These are phyloP conservation scores for Gastrolobium bilobum DNA, from an alignment of 306 rosid species.

Conservation along the genomic window DNA sequence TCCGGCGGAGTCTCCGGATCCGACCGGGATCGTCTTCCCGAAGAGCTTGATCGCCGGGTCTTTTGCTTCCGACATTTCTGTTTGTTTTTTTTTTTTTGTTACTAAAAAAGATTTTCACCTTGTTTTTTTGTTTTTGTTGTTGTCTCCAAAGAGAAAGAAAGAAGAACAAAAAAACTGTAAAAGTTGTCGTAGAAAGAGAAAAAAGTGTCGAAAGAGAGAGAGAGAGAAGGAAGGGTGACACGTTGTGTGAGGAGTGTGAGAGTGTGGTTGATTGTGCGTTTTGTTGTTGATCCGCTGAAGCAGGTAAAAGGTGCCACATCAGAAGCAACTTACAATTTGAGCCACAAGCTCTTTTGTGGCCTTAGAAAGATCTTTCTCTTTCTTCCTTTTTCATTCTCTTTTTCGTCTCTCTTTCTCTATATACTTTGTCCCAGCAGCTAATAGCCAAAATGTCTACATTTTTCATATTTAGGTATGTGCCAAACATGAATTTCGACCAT, in stretches of 20 bases:
- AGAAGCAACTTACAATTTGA: conserved; percentile 37
- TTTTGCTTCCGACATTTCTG: conserved; percentile 63
- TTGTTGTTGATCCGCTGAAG: conserved; percentile 51
- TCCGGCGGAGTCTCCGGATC: conserved; percentile 12
- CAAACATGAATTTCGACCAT: neutral
- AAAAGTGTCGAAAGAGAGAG: neutral
- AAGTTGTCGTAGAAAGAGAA: conserved; percentile 32
- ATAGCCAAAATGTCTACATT: neutral
- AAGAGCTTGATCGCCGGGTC: conserved; percentile 80
- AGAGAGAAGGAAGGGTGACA: conserved; percentile 38
- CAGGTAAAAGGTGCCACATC: conserved; percentile 53
- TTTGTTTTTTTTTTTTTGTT: neutral
- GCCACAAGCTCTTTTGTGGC: conserved; percentile 54
- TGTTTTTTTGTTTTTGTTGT: neutral
- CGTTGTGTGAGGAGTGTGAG: conserved; percentile 43
- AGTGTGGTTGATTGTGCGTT: conserved; percentile 31
- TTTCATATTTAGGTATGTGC: neutral
- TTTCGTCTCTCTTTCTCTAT: neutral
- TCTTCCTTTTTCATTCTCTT: conserved; percentile 40
- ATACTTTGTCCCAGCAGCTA: neutral
- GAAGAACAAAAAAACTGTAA: neutral
- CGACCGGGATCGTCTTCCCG: conserved; percentile 74
- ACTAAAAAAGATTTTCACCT: neutral
- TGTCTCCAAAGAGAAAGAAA: conserved; percentile 14
- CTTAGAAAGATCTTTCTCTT: conserved; percentile 52